phyloP scores from a whole-genome alignment of 441 rosid species.

The Raphanus hybrid region DNA sequence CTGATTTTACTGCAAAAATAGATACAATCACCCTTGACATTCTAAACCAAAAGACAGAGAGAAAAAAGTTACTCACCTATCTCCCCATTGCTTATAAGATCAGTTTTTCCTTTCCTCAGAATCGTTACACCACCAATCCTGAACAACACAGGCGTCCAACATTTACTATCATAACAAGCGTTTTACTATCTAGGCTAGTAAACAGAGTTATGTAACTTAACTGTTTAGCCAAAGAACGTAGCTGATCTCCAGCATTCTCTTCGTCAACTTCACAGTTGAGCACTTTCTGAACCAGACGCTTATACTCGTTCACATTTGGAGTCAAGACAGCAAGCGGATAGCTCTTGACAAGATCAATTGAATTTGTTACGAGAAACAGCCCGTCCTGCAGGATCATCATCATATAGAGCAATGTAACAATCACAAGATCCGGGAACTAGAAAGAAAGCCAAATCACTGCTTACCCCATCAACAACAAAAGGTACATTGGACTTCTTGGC shows the following conservation, averaged over 20 bases:
- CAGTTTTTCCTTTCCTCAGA: conserved; percentile 82
- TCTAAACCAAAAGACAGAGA: not conserved
- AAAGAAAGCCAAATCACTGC: conserved; percentile 16
- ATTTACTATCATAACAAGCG: not conserved
- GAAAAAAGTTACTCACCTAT: conserved; percentile 52
- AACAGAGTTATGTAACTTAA: conserved; percentile 29
- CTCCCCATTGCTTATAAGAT: conserved; percentile 84
- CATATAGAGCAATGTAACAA: not conserved
- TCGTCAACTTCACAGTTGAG: conserved; percentile 72
- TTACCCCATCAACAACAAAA: conserved; percentile 87
- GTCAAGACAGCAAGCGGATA: conserved; percentile 85
- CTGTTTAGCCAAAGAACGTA: conserved; percentile 66
- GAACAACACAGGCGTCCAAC: conserved; percentile 32
- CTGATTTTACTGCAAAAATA: conserved; percentile 67
- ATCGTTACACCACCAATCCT: conserved; percentile 91
- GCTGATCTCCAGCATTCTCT: conserved; percentile 60
- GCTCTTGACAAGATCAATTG: conserved; percentile 69
- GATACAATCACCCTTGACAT: not conserved
- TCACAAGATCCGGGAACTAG: not conserved
- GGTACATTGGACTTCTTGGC: conserved; percentile 81
- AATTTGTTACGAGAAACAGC: conserved; percentile 79
- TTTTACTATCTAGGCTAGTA: not conserved
- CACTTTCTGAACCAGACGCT: conserved; percentile 81
- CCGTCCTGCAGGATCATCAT: conserved; percentile 63
- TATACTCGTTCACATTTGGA: conserved; percentile 92